Evolutionary conservation across 352 stramenopile genomes (phyloP).

Genomic region (Paralagenidium karlingii): DNA sequence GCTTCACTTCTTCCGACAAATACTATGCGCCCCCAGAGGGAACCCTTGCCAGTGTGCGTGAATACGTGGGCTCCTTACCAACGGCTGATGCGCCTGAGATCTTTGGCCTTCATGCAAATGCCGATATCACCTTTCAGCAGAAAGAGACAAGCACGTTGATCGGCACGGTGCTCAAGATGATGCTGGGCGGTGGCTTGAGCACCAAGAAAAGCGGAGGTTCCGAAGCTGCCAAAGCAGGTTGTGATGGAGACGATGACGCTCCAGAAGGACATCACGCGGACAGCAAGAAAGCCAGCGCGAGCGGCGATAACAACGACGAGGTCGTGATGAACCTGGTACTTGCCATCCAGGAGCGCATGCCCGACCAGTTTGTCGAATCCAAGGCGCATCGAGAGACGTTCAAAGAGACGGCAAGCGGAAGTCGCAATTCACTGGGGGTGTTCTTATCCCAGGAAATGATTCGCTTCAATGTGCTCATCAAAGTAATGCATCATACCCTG

Average conservation of each 20-base stretch:
- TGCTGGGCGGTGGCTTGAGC: conserved; percentile 42
- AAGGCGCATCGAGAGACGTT: conserved; percentile 76
- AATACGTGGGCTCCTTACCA: conserved; percentile 78
- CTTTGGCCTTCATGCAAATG: conserved; percentile 89
- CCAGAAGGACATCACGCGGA: background rate
- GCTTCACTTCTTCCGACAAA: conserved; percentile 54
- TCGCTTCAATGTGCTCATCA: conserved; percentile 81
- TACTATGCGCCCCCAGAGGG: conserved; percentile 75
- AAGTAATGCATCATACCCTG: conserved; percentile 75
- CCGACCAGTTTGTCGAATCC: conserved; percentile 39
- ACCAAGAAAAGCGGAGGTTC: no score
- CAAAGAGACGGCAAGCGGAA: conserved; percentile 55
- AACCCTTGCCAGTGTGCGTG: conserved; percentile 36
- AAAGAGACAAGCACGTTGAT: conserved; percentile 80
- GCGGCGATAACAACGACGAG: conserved; percentile 46
- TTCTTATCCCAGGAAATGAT: conserved; percentile 88
- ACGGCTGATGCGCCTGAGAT: conserved; percentile 81
- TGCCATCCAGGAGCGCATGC: conserved; percentile 72
- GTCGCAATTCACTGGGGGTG: conserved; percentile 88
- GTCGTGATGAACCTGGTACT: conserved; percentile 79
- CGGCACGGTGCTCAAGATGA: conserved; percentile 58
- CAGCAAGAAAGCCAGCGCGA: no score
- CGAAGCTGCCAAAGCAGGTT: no score
- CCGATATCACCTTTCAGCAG: conserved; percentile 91
- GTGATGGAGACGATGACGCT: background rate